Percentiles rank a stretch among this genome's conserved stretches.
phyloP scores from a whole-genome alignment of 768 basidiomycete genomes.

The Lactarius hengduanensis region DNA sequence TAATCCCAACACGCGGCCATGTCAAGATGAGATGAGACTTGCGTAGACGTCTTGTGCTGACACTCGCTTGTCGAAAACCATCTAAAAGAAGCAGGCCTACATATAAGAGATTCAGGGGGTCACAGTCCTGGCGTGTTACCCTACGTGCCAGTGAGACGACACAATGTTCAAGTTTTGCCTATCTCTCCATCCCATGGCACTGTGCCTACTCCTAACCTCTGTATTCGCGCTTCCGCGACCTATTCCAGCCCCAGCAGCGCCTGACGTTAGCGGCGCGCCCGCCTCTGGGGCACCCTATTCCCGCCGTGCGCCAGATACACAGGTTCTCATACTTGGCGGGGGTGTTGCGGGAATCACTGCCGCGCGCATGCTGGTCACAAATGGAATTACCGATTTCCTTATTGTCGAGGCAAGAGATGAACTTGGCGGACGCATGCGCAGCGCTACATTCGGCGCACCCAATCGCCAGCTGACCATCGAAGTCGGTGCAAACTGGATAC shows the following conservation, averaged over 20 bases:
- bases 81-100: background rate
- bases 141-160: background rate
- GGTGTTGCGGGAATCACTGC: conserved; percentile 63
- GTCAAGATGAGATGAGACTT: background rate
- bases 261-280: background rate
- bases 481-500: conserved; percentile 39
- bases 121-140: background rate
- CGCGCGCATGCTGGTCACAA: conserved; percentile 52
- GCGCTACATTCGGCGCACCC: conserved; percentile 40
- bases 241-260: background rate
- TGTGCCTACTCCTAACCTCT: background rate
- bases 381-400: conserved; percentile 54
- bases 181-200: background rate
- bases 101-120: background rate
- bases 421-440: conserved; percentile 57
- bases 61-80: background rate
- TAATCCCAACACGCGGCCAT: too few relatives aligned
- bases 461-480: conserved; percentile 46
- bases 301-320: conserved; percentile 25
- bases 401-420: conserved; percentile 54
- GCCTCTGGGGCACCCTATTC: background rate
- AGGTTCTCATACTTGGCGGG: conserved; percentile 60
- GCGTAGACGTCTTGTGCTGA: background rate
- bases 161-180: background rate
- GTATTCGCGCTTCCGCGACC: background rate